Conservation (phyloP, 805 yeast species). For the Candida sakaeoensis region DNA sequence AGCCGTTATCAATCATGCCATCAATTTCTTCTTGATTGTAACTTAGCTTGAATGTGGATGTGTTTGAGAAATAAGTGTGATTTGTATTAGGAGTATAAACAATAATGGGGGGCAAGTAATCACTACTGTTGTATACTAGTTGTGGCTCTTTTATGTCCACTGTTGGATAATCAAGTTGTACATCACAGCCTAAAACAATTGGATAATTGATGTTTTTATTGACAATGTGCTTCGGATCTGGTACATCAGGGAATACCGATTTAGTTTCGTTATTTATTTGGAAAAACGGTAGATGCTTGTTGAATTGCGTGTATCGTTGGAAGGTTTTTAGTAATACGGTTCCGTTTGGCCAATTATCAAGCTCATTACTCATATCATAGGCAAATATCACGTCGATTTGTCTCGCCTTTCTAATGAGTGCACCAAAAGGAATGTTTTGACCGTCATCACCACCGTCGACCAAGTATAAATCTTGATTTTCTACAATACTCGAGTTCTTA, state of each 20-base stretch:
- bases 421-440: conserved; percentile 46
- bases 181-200: conserved; percentile 42
- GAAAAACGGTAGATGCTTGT: conserved; percentile 14
- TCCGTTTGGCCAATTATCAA: conserved; percentile 56
- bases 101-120: conserved; percentile 48
- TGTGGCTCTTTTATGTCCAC: background rate
- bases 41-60: conserved; percentile 56
- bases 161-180: conserved; percentile 22
- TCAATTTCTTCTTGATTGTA: conserved; percentile 43
- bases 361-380: conserved; percentile 49
- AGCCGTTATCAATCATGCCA: conserved; percentile 50
- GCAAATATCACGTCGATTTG: conserved; percentile 38
- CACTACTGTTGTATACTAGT: conserved; percentile 4
- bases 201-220: conserved; percentile 23
- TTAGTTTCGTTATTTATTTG: conserved; percentile 5
- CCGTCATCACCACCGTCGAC: conserved; percentile 52
- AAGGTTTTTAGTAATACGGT: conserved; percentile 42
- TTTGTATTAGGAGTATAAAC: conserved; percentile 48
- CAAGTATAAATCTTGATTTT: conserved; percentile 23
- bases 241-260: conserved; percentile 35
- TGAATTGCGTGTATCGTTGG: conserved; percentile 24
- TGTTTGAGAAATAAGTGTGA: conserved; percentile 44
- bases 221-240: conserved; percentile 23
- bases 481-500: conserved; percentile 11
- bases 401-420: conserved; percentile 35